A percentile compares a stretch with the other conserved stretches of the same genome.
These are phyloP conservation scores for Fusarium verticillioides DNA, from an alignment of 2,329 filamentous ascomycete genomes.

Conservation along the genomic window DNA sequence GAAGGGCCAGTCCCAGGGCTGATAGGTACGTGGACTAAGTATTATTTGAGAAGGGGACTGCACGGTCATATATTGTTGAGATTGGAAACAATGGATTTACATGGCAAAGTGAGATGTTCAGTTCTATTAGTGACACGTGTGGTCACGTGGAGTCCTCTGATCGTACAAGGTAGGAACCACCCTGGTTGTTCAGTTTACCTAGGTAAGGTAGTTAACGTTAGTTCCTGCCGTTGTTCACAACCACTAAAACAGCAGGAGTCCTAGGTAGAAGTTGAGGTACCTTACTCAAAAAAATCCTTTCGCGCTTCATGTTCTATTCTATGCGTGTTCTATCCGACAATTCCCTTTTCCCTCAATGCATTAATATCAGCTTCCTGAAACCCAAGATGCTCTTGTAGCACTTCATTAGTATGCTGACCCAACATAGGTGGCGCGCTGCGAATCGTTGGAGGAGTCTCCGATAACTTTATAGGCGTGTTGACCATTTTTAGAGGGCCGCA, in stretches of 20 bases:
- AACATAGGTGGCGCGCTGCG: slow-evolving; percentile 84
- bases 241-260: background rate
- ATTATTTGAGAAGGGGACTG: background rate
- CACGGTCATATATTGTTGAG: slow-evolving; percentile 9
- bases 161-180: background rate
- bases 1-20: background rate
- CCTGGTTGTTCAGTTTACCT: background rate
- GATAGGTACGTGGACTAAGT: background rate
- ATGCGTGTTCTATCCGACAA: slow-evolving; percentile 62
- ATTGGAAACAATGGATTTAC: slow-evolving; percentile 17
- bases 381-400: slow-evolving; percentile 73
- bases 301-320: background rate
- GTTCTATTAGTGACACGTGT: slow-evolving; percentile 19
- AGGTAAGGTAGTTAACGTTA: background rate
- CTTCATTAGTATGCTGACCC: slow-evolving; percentile 86
- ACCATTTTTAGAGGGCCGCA: slow-evolving; percentile 91
- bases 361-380: slow-evolving; percentile 69
- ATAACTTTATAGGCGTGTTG: slow-evolving; percentile 95
- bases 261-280: background rate
- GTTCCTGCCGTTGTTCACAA: slow-evolving; percentile 2
- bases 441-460: slow-evolving; percentile 80
- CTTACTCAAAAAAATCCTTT: background rate
- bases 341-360: slow-evolving; percentile 71
- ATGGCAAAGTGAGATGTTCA: slow-evolving; percentile 25
- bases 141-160: slow-evolving; percentile 26